Conservation (phyloP, 1,284 basidiomycete species). For the Ceratobasidium papillatum region DNA sequence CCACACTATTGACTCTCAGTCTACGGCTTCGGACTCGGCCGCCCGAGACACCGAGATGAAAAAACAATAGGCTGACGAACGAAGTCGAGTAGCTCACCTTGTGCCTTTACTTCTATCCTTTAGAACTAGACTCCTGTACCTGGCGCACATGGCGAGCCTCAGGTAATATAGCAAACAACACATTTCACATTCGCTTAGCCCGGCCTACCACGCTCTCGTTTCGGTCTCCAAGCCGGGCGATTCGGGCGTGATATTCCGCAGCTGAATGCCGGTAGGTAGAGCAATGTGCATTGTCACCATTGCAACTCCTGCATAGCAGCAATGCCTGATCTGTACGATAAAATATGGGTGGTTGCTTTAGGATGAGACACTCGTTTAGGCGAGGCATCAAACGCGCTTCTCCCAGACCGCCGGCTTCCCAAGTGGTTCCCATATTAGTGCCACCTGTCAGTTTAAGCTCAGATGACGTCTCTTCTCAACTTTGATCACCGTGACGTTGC, state of each 20-base stretch:
- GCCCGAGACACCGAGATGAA: background rate
- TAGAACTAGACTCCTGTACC: background rate
- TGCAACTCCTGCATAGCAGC: background rate
- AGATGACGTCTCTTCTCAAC: background rate
- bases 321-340: background rate
- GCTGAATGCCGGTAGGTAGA: background rate
- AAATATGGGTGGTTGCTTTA: background rate
- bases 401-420: constrained; percentile 4
- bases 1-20: background rate
- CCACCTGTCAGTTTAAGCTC: background rate
- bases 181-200: background rate
- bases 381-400: background rate
- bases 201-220: background rate
- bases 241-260: background rate
- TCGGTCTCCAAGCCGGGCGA: background rate
- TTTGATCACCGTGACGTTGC: background rate
- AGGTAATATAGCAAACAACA: background rate
- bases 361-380: background rate
- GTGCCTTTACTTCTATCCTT: background rate
- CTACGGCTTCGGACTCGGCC: background rate
- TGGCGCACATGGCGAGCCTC: background rate
- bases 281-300: background rate
- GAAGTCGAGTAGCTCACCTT: background rate
- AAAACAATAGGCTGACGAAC: background rate
- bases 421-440: background rate